Evolutionary conservation across 2,329 filamentous ascomycete species (phyloP).

Genomic region (Colletotrichum magnum): DNA sequence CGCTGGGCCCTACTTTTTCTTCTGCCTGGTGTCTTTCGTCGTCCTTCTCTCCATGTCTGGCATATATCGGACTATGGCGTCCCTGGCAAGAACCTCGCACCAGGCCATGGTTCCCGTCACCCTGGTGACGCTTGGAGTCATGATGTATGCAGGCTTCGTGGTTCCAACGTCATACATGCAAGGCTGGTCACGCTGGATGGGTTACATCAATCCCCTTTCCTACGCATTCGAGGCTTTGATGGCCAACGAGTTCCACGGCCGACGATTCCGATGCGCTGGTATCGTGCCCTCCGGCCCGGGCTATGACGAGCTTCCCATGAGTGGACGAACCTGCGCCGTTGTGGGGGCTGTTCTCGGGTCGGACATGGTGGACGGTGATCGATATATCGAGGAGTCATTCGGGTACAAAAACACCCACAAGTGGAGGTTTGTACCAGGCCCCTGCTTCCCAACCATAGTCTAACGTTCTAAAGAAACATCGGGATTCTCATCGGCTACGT

Average conservation of each 20-base stretch:
- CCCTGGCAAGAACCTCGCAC: conserved; percentile 47
- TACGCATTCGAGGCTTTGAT: conserved; percentile 87
- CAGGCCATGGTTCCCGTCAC: conserved; percentile 66
- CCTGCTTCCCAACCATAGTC: rapidly evolving
- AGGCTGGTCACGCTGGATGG: conserved; percentile 86
- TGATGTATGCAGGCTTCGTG: conserved; percentile 80
- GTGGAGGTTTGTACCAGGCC: conserved; percentile 53
- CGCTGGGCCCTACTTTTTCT: conserved; percentile 73
- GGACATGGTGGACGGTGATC: conserved; percentile 58
- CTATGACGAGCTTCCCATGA: conserved; percentile 53
- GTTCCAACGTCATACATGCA: conserved; percentile 79
- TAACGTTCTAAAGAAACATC: conserved; percentile 65
- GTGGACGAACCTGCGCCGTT: conserved; percentile 61
- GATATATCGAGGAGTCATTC: conserved; percentile 59
- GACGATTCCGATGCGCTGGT: conserved; percentile 67
- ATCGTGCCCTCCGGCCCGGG: conserved; percentile 58
- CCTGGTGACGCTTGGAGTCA: conserved; percentile 73
- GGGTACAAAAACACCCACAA: conserved; percentile 59
- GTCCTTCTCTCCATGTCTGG: conserved; percentile 48
- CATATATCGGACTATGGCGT: conserved; percentile 49
- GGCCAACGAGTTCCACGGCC: conserved; percentile 84
- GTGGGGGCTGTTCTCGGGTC: conserved; percentile 61
- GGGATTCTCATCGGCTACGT: conserved; percentile 78
- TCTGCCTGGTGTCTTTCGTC: conserved; percentile 59
- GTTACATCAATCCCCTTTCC: conserved; percentile 83